Conservation (phyloP, 345 rosid species). For the Eucalyptus coolabah region DNA sequence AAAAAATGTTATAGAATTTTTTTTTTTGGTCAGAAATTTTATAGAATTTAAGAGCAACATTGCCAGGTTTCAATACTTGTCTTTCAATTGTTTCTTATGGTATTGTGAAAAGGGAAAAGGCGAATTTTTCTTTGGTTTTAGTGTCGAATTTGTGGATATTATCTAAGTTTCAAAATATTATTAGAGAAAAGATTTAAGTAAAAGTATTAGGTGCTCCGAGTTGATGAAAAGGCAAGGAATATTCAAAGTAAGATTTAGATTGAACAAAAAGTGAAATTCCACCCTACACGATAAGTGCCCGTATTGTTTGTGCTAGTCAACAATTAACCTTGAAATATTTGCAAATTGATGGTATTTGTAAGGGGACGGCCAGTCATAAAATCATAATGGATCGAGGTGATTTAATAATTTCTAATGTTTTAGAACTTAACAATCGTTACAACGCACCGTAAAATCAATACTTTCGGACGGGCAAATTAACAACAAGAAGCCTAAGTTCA, state of each 20-base stretch:
- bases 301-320: background rate
- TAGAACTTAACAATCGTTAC: background rate
- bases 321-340: background rate
- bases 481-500: fast-evolving
- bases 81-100: background rate
- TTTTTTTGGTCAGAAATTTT: background rate
- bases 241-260: background rate
- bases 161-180: background rate
- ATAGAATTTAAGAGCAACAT: background rate
- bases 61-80: fast-evolving
- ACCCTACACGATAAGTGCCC: background rate
- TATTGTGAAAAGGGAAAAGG: background rate
- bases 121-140: background rate
- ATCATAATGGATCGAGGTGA: fast-evolving
- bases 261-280: background rate
- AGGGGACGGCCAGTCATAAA: background rate
- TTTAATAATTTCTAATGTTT: background rate
- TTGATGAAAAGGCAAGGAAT: background rate
- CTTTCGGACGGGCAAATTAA: too few species aligned
- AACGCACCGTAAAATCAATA: fast-evolving
- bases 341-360: background rate
- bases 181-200: background rate
- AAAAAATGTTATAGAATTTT: background rate
- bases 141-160: fast-evolving
- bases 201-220: background rate